Conservation (phyloP, 352 stramenopile species). For the Elongisporangium senticosum region DNA sequence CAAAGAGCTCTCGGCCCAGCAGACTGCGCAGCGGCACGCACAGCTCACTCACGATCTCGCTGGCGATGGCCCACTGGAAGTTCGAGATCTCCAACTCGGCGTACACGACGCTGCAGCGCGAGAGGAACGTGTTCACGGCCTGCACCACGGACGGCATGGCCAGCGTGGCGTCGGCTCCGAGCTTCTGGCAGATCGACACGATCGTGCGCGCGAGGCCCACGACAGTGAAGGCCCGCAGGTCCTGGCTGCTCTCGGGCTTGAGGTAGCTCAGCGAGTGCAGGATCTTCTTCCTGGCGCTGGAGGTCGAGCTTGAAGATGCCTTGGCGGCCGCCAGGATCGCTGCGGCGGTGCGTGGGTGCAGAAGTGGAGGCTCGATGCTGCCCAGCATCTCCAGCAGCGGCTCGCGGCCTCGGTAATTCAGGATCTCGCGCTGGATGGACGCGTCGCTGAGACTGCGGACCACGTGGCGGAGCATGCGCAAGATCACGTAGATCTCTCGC, state of each 20-base stretch:
- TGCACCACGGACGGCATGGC: conserved; percentile 31
- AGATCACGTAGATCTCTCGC: conserved; percentile 65
- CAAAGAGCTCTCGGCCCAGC: conserved; percentile 48
- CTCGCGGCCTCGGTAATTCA: conserved; percentile 24
- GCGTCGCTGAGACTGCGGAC: conserved; percentile 51
- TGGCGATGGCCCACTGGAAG: conserved; percentile 74
- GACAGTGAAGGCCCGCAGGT: conserved; percentile 57
- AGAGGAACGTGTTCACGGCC: conserved; percentile 55
- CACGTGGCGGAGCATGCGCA: conserved; percentile 57
- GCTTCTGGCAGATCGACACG: conserved; percentile 51
- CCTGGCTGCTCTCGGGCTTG: conserved; percentile 37
- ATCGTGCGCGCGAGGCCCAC: conserved; percentile 61
- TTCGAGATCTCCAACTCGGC: conserved; percentile 70
- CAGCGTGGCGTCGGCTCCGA: conserved; percentile 40
- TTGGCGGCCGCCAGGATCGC: conserved; percentile 47
- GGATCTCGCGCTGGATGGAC: conserved; percentile 39
- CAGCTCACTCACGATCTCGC: conserved; percentile 63
- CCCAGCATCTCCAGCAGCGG: conserved; percentile 50
- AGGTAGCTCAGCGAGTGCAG: conserved; percentile 38
- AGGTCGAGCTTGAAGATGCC: background rate
- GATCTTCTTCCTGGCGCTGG: conserved; percentile 28
- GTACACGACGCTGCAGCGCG: conserved; percentile 63
- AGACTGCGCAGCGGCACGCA: conserved; percentile 51
- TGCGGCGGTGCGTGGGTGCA: conserved; percentile 51
- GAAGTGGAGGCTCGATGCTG: conserved; percentile 52